Conservation (phyloP, 2,329 filamentous ascomycete species). For the Scorias spongiosa region DNA sequence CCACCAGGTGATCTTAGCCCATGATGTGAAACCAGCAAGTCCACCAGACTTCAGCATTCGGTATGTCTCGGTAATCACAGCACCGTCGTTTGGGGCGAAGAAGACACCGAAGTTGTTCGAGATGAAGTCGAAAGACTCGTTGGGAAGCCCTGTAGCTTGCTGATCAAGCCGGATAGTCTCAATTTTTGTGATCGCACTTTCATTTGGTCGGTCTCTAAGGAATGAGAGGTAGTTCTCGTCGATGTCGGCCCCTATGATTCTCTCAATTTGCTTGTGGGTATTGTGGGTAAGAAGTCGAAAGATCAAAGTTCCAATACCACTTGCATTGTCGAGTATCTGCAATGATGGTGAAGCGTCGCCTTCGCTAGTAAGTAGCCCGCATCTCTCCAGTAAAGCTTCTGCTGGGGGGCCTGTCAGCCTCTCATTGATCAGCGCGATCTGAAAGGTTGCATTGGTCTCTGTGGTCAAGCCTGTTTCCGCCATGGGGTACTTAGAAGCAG, state of each 20-base stretch:
- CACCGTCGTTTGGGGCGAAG: conserved; percentile 4
- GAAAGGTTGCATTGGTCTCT: too few species aligned
- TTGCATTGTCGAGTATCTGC: conserved; percentile 8
- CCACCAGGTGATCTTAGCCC: conserved; percentile 14
- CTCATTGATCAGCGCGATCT: too few species aligned
- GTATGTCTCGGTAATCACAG: conserved; percentile 6
- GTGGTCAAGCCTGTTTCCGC: too few species aligned
- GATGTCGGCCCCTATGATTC: conserved; percentile 6
- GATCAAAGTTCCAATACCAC: conserved; percentile 6
- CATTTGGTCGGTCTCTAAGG: background rate
- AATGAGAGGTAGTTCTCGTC: conserved; percentile 5
- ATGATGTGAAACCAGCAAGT: conserved; percentile 20
- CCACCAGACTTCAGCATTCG: conserved; percentile 23
- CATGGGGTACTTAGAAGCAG: too few species aligned
- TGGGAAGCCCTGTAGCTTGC: conserved; percentile 1
- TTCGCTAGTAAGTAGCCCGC: too few species aligned
- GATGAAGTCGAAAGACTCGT: conserved; percentile 4
- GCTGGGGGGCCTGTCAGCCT: too few species aligned
- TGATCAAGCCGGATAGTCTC: conserved; percentile 4
- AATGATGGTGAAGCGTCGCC: too few species aligned
- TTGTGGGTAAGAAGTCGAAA: conserved; percentile 2
- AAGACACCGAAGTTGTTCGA: conserved; percentile 8
- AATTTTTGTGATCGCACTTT: conserved; percentile 2
- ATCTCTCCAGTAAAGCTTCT: too few species aligned
- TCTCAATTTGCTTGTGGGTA: background rate